Percentiles rank a stretch among this genome's conserved stretches.
These are phyloP conservation scores for Citrus unshiu DNA, from an alignment of 345 rosid species.

Conservation along the genomic window DNA sequence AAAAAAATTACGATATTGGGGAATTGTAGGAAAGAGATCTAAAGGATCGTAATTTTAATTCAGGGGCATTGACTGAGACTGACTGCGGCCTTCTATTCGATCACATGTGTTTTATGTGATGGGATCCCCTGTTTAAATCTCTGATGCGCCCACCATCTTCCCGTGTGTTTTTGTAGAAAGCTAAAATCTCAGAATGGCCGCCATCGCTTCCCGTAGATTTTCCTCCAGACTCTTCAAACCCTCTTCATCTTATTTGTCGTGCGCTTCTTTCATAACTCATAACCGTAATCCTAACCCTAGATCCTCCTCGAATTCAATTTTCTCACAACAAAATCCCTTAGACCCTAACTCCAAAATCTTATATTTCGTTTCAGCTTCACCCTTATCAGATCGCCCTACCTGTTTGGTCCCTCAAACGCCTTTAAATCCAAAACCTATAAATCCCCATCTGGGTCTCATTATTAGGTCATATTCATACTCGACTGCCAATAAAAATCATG, in stretches of 20 bases:
- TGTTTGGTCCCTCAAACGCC: not conserved
- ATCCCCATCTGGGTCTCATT: not conserved
- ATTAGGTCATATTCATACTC: not conserved
- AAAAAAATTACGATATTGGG: too few relatives aligned
- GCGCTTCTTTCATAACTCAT: not conserved
- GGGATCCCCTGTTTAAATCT: too few relatives aligned
- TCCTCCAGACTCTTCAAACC: not conserved
- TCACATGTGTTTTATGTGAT: not conserved
- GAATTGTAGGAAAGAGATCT: too few relatives aligned
- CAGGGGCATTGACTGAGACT: too few relatives aligned
- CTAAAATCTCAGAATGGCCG: slow-evolving; percentile 5
- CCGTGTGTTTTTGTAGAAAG: not conserved
- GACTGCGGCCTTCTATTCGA: too few relatives aligned
- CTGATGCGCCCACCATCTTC: not conserved
- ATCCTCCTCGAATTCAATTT: not conserved
- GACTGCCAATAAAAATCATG: not conserved
- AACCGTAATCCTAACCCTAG: not conserved
- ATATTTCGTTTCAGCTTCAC: not conserved
- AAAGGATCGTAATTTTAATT: too few relatives aligned
- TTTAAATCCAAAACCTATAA: not conserved
- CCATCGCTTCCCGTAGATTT: slow-evolving; percentile 10
- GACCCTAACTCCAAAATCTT: not conserved
- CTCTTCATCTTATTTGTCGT: not conserved
- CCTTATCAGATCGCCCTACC: not conserved
- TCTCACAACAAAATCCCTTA: slow-evolving; percentile 1